Evolutionary conservation across 371 early-diverging fungal genomes (phyloP).

Genomic region (Blakeslea trispora): DNA sequence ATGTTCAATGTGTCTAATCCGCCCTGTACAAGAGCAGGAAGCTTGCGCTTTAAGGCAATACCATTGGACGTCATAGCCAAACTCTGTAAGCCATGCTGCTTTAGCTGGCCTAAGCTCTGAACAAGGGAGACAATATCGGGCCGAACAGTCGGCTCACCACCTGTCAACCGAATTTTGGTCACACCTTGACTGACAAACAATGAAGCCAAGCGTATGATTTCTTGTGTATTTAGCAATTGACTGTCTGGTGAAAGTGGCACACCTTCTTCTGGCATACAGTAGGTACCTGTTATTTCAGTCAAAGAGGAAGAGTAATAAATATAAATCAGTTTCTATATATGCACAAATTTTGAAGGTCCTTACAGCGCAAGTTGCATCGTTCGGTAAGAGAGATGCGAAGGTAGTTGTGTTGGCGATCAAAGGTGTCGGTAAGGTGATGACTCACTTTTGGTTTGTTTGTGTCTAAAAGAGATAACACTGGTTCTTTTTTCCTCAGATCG

Average conservation of each 20-base stretch:
- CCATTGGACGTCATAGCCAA: slow-evolving; percentile 96
- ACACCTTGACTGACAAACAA: slow-evolving; percentile 89
- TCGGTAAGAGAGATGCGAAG: slow-evolving; percentile 93
- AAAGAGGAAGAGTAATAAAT: no score
- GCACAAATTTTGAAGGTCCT: background rate
- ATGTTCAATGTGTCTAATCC: slow-evolving; percentile 90
- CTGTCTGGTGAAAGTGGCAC: slow-evolving; percentile 73
- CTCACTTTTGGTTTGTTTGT: background rate
- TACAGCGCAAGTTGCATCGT: slow-evolving; percentile 92
- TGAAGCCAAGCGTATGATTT: slow-evolving; percentile 78
- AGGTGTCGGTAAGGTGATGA: slow-evolving; percentile 61
- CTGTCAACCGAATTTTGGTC: slow-evolving; percentile 91
- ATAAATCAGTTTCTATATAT: background rate
- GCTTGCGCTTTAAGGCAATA: slow-evolving; percentile 83
- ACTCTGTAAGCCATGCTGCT: slow-evolving; percentile 69
- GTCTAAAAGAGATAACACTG: background rate
- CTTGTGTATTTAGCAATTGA: slow-evolving; percentile 73
- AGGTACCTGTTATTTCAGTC: no score
- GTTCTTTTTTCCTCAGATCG: background rate
- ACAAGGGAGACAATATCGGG: slow-evolving; percentile 86
- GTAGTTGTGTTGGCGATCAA: slow-evolving; percentile 87
- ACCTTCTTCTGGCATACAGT: slow-evolving; percentile 97
- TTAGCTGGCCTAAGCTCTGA: slow-evolving; percentile 69
- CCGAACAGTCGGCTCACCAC: slow-evolving; percentile 95
- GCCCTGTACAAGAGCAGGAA: slow-evolving; percentile 64